These are phyloP conservation scores for Apocynum venetum DNA, from an alignment of 257 asterid species.

Conservation along the genomic window DNA sequence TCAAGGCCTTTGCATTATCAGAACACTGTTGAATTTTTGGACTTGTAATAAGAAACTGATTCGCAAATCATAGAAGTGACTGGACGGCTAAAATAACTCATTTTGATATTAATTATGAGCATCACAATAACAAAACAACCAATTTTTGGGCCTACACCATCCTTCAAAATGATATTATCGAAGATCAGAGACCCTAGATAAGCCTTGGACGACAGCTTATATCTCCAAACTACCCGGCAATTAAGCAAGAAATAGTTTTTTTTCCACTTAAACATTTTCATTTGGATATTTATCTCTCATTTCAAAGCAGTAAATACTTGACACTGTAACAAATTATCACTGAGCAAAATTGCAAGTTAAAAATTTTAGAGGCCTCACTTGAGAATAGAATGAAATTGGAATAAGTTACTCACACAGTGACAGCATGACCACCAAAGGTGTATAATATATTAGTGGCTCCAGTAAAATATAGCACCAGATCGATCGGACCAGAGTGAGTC, in stretches of 20 bases:
- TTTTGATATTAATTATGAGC: no score
- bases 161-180: not conserved
- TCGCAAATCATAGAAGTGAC: not conserved
- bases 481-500: conserved; percentile 61
- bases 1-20: not conserved
- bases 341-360: not conserved
- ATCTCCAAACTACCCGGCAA: no score
- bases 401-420: conserved; percentile 65
- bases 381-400: not conserved
- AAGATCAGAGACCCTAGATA: not conserved
- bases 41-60: not conserved
- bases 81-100: no score
- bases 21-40: not conserved
- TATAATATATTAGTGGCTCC: conserved; percentile 89
- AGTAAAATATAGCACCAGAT: conserved; percentile 67
- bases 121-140: not conserved
- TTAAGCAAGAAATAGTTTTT: no score
- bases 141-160: not conserved
- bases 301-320: not conserved
- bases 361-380: not conserved
- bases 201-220: not conserved
- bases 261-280: no score
- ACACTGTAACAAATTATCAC: no score
- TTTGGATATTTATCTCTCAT: no score
- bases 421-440: conserved; percentile 94